Conservation (phyloP, 805 yeast species). For the Teunomyces panamensis region DNA sequence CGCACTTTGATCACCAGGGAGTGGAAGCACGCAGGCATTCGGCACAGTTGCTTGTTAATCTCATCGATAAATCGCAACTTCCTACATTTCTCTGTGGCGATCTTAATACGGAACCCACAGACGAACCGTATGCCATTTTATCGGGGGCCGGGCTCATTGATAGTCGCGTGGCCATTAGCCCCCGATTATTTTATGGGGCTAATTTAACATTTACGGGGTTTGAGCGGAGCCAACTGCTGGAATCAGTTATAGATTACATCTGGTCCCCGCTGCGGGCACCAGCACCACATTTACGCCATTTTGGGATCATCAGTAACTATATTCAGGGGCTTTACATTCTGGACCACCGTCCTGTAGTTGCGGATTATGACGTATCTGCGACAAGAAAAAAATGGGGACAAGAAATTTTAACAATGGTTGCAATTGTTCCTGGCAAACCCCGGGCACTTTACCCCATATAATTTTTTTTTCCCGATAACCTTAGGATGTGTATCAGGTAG, state of each 20-base stretch:
- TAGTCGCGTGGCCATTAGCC: constrained; percentile 28
- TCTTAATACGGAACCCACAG: constrained; percentile 41
- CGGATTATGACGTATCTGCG: constrained; percentile 12
- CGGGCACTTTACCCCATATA: not conserved
- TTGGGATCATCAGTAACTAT: constrained; percentile 38
- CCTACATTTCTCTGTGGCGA: constrained; percentile 43
- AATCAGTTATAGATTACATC: constrained; percentile 42
- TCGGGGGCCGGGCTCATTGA: constrained; percentile 37
- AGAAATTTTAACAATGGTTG: not conserved
- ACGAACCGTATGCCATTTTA: constrained; percentile 40
- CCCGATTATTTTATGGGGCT: constrained; percentile 38
- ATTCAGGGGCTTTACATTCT: constrained; percentile 33
- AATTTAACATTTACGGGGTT: constrained; percentile 50
- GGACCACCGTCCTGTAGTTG: constrained; percentile 42
- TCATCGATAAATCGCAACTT: constrained; percentile 30
- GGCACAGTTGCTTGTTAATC: constrained; percentile 35
- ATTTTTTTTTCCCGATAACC: not conserved
- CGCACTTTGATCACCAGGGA: constrained; percentile 44
- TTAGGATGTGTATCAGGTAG: too few relatives aligned
- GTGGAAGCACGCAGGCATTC: constrained; percentile 33
- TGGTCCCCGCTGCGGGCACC: constrained; percentile 32
- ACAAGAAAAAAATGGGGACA: not conserved
- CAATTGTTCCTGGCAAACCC: not conserved
- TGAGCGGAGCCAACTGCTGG: constrained; percentile 21
- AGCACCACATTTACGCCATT: constrained; percentile 17